These are phyloP conservation scores for Penicillium sp. DNA, from an alignment of 2,329 filamentous ascomycete genomes.

Conservation along the genomic window DNA sequence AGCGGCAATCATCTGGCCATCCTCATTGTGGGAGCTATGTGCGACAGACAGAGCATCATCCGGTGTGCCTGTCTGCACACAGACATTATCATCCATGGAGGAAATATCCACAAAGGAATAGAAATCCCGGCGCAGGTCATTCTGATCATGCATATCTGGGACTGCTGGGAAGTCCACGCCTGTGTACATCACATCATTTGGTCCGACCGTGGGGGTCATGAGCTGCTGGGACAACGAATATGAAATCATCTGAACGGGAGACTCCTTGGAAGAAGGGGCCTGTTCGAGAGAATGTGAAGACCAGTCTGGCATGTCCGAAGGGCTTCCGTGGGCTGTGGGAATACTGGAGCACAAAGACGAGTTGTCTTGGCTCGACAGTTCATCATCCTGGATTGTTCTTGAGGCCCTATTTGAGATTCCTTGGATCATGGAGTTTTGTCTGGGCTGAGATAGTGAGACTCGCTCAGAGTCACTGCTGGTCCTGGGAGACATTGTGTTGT, in stretches of 20 bases:
- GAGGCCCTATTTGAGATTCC: constrained; percentile 41
- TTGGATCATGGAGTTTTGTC: constrained; percentile 36
- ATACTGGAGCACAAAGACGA: constrained; percentile 44
- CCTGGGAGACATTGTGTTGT: constrained; percentile 39
- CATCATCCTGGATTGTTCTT: constrained; percentile 44
- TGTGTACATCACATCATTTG: constrained; percentile 40
- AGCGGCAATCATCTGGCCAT: constrained; percentile 33
- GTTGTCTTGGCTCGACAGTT: constrained; percentile 42
- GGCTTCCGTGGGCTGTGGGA: constrained; percentile 33
- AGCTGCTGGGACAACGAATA: constrained; percentile 44
- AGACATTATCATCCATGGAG: constrained; percentile 43
- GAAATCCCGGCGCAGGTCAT: constrained; percentile 41
- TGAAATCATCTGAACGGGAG: constrained; percentile 43
- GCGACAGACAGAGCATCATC: constrained; percentile 40
- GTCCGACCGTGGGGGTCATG: constrained; percentile 39
- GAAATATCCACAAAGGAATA: constrained; percentile 42
- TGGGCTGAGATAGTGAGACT: constrained; percentile 38
- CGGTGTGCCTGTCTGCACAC: constrained; percentile 34
- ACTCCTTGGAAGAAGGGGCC: constrained; percentile 39
- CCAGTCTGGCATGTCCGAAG: constrained; percentile 41
- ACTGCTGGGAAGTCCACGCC: constrained; percentile 40
- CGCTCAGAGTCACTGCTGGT: constrained; percentile 39
- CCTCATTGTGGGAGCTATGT: constrained; percentile 39
- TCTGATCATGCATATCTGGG: constrained; percentile 37
- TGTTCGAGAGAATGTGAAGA: constrained; percentile 41